These are phyloP conservation scores for Fonsecaea nubica DNA, from an alignment of 2,329 filamentous ascomycete species.

Conservation along the genomic window DNA sequence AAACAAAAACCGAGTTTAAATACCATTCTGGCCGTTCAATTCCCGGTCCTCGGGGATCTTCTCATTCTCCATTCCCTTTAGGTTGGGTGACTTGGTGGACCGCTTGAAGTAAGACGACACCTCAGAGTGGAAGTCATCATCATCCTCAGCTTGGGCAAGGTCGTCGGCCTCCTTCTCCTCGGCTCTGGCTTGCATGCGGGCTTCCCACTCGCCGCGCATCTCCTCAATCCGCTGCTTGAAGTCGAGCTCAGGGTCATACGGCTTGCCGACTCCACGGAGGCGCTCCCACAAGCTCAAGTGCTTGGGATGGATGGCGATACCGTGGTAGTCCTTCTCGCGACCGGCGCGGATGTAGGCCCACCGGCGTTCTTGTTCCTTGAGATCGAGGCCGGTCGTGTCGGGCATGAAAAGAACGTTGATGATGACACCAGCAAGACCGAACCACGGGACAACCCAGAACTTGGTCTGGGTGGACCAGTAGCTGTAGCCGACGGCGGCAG, in stretches of 20 bases:
- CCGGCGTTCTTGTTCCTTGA: conserved; percentile 95
- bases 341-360: conserved; percentile 86
- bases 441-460: conserved; percentile 84
- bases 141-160: conserved; percentile 45
- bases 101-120: conserved; percentile 62
- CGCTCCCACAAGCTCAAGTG: conserved; percentile 91
- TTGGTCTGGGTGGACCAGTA: conserved; percentile 74
- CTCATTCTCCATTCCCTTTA: conserved; percentile 35
- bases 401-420: conserved; percentile 86
- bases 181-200: conserved; percentile 54
- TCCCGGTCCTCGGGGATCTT: conserved; percentile 28
- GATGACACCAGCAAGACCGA: conserved; percentile 84
- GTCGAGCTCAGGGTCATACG: conserved; percentile 83
- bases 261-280: conserved; percentile 75
- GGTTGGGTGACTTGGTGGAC: conserved; percentile 45
- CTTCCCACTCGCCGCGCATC: conserved; percentile 69
- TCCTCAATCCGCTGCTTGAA: conserved; percentile 84
- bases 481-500: conserved; percentile 89
- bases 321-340: conserved; percentile 83
- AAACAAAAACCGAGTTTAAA: not conserved
- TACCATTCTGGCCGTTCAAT: conserved; percentile 25
- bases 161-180: conserved; percentile 57
- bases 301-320: conserved; percentile 86
- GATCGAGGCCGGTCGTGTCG: conserved; percentile 87
- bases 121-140: conserved; percentile 56